These are phyloP conservation scores for Colletotrichum tabaci DNA, from an alignment of 2,329 filamentous ascomycete species.

Conservation along the genomic window DNA sequence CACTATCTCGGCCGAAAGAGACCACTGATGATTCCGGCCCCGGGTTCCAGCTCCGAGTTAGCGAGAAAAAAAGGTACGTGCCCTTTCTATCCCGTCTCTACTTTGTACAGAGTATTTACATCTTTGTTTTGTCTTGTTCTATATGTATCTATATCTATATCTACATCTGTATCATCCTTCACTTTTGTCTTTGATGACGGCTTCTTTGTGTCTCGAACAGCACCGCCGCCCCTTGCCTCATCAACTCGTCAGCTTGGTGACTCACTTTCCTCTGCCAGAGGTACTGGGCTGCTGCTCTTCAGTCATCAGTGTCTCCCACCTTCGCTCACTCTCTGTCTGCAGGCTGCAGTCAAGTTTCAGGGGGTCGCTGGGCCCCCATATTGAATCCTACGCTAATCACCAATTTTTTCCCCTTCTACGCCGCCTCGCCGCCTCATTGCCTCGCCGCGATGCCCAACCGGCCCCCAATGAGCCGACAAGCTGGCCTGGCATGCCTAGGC, in stretches of 20 bases:
- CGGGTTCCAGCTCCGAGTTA: rapidly evolving
- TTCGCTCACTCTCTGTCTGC: background rate
- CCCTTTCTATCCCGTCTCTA: background rate
- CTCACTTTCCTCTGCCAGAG: too few relatives aligned
- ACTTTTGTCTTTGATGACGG: background rate
- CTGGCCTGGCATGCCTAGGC: background rate
- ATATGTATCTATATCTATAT: too few relatives aligned
- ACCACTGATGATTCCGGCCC: background rate
- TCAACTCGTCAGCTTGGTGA: background rate
- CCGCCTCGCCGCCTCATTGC: background rate
- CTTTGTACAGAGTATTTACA: background rate
- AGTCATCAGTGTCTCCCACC: background rate
- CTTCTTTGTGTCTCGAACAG: background rate
- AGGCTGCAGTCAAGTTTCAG: too few relatives aligned
- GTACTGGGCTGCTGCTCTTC: background rate
- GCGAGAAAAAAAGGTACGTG: background rate
- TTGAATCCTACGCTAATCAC: conserved; percentile 27
- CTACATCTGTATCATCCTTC: background rate
- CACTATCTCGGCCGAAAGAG: background rate
- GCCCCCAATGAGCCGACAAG: conserved; percentile 5
- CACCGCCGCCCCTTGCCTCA: background rate
- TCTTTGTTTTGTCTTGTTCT: background rate
- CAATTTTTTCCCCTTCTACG: conserved; percentile 2
- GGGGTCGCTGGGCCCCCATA: conserved; percentile 16
- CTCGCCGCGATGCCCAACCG: background rate